These are phyloP conservation scores for Isoetes taiwanensis DNA, from an alignment of 75 land plant species.

Conservation along the genomic window DNA sequence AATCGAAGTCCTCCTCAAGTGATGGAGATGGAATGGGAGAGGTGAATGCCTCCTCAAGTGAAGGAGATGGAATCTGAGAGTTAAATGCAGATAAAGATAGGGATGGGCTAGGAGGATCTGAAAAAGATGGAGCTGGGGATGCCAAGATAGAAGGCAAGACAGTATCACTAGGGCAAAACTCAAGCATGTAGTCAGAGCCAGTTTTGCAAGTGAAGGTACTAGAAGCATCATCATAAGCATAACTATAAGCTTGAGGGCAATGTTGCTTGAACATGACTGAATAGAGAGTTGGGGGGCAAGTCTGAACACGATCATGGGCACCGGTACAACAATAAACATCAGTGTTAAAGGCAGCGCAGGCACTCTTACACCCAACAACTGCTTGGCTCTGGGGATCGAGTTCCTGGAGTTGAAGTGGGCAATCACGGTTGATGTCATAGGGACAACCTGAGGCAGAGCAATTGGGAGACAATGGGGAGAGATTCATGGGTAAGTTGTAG, in stretches of 20 bases:
- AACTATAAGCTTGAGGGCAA: conserved; percentile 48
- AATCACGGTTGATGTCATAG: not conserved
- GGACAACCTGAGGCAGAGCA: not conserved
- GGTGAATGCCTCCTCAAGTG: too few species aligned
- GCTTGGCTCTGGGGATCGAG: not conserved
- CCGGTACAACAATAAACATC: not conserved
- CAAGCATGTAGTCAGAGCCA: conserved; percentile 6
- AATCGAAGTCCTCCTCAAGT: too few species aligned
- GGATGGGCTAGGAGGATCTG: too few species aligned
- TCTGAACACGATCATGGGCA: too few species aligned
- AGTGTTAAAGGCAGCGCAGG: not conserved
- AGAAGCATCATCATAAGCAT: conserved; percentile 22
- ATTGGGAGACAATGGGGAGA: not conserved
- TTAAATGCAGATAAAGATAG: too few species aligned
- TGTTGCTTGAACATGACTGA: conserved; percentile 42
- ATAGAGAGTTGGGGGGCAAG: conserved; percentile 30
- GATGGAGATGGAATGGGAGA: too few species aligned
- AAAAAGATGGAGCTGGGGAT: too few species aligned
- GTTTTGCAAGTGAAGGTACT: conserved; percentile 20
- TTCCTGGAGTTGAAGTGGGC: not conserved
- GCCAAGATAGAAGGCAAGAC: too few species aligned
- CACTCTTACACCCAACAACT: conserved; percentile 3
- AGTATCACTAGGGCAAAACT: conserved; percentile 24
- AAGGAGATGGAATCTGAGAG: too few species aligned
- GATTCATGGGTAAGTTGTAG: not conserved